A percentile compares a stretch with the other conserved stretches of the same genome.
Evolutionary conservation across 140 eudicot genomes (phyloP).

Genomic region (Anethum foeniculum): DNA sequence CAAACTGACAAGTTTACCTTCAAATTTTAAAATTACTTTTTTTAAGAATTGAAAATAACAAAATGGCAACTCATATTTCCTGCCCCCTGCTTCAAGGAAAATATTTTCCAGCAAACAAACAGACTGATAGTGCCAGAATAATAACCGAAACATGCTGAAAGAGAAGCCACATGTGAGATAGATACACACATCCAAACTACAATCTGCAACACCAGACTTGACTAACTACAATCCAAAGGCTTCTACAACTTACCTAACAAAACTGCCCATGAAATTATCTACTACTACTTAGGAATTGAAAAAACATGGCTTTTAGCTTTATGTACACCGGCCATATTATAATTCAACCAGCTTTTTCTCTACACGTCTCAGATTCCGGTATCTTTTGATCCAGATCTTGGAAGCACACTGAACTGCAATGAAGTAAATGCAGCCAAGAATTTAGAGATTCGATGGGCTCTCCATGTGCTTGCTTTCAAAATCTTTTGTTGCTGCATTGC

Average conservation of each 20-base stretch:
- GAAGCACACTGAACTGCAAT: neutral
- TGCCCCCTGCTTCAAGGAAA: neutral
- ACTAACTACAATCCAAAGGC: conserved; percentile 4
- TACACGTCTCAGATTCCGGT: neutral
- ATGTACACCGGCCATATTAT: conserved; percentile 11
- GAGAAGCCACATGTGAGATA: neutral
- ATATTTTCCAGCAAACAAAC: no score
- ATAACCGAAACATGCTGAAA: neutral
- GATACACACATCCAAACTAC: neutral
- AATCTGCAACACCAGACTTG: neutral
- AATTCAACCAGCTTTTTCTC: neutral
- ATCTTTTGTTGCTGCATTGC: conserved; percentile 23
- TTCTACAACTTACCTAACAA: neutral
- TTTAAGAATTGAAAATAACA: no score
- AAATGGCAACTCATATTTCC: neutral
- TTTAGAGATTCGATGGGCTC: conserved; percentile 45
- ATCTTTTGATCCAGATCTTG: neutral
- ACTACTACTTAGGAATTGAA: neutral
- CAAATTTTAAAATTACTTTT: neutral
- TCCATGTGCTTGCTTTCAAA: conserved; percentile 33
- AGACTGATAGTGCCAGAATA: neutral
- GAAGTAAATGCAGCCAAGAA: neutral
- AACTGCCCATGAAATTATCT: neutral
- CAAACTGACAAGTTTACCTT: no score
- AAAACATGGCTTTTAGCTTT: conserved; percentile 1